Evolutionary conservation across 805 yeast genomes (phyloP).

Genomic region (Lachancea dasiensis): DNA sequence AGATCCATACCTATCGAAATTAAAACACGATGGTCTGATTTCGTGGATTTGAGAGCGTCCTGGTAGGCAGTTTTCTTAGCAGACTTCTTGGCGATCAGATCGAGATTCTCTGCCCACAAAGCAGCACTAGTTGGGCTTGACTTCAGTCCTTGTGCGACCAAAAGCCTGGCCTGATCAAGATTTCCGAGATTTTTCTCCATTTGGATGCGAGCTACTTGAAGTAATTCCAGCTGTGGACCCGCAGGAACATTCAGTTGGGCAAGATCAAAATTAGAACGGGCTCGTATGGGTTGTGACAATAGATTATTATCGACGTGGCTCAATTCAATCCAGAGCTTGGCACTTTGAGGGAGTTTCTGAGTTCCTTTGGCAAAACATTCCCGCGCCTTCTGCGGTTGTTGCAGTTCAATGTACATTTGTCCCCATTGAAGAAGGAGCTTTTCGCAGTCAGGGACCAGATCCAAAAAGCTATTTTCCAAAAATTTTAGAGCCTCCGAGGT

Average conservation of each 20-base stretch:
- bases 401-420: slow-evolving; percentile 40
- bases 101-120: slow-evolving; percentile 62
- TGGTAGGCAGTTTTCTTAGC: slow-evolving; percentile 52
- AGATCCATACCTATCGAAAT: slow-evolving; percentile 61
- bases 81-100: slow-evolving; percentile 39
- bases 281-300: slow-evolving; percentile 43
- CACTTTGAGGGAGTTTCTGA: slow-evolving; percentile 38
- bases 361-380: slow-evolving; percentile 46
- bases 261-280: slow-evolving; percentile 67
- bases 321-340: slow-evolving; percentile 49
- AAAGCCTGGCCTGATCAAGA: slow-evolving; percentile 43
- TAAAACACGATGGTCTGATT: slow-evolving; percentile 53
- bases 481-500: slow-evolving; percentile 36
- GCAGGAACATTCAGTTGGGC: slow-evolving; percentile 52
- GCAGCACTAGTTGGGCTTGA: slow-evolving; percentile 50
- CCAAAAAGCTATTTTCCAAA: slow-evolving; percentile 41
- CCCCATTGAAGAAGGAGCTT: slow-evolving; percentile 60
- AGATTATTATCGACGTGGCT: slow-evolving; percentile 42
- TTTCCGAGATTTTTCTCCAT: slow-evolving; percentile 53
- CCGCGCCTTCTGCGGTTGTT: slow-evolving; percentile 38
- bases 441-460: slow-evolving; percentile 41
- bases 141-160: slow-evolving; percentile 54
- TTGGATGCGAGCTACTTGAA: slow-evolving; percentile 54
- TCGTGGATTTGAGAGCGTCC: slow-evolving; percentile 65
- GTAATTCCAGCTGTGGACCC: slow-evolving; percentile 32